A percentile compares a stretch with the other conserved stretches of the same genome.
Evolutionary conservation across 495 filamentous ascomycete species (phyloP).

Genomic region (Aspergillus indologenus): DNA sequence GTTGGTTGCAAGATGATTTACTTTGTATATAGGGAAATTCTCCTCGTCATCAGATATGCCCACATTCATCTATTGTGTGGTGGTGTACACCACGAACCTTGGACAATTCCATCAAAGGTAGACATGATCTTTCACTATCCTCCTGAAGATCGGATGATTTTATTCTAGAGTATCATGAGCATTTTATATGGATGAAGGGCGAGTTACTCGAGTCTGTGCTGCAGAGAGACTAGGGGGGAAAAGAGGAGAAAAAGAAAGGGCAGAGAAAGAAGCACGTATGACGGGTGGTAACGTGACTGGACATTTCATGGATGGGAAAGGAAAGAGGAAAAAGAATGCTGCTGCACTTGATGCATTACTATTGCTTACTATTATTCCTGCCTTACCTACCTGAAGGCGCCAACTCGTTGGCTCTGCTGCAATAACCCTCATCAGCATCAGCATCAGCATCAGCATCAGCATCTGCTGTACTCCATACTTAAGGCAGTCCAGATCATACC

Average conservation of each 20-base stretch:
- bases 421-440: background rate
- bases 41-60: conserved; percentile 19
- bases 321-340: too few relatives aligned
- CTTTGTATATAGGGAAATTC: conserved; percentile 43
- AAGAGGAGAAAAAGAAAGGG: background rate
- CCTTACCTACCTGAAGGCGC: background rate
- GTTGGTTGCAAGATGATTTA: conserved; percentile 11
- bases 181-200: too few relatives aligned
- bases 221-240: background rate
- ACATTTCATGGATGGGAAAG: background rate
- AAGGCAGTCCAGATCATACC: background rate
- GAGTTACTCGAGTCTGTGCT: background rate
- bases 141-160: too few relatives aligned
- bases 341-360: background rate
- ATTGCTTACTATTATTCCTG: background rate
- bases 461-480: background rate
- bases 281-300: conserved; percentile 1
- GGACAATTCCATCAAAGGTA: conserved; percentile 72
- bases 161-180: too few relatives aligned
- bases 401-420: background rate
- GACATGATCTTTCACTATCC: conserved; percentile 59
- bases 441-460: background rate
- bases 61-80: conserved; percentile 2
- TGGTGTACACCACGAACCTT: conserved; percentile 36
- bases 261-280: background rate